Conservation (phyloP, 2,329 filamentous ascomycete genomes). For the Fusarium brevicatenulatum region DNA sequence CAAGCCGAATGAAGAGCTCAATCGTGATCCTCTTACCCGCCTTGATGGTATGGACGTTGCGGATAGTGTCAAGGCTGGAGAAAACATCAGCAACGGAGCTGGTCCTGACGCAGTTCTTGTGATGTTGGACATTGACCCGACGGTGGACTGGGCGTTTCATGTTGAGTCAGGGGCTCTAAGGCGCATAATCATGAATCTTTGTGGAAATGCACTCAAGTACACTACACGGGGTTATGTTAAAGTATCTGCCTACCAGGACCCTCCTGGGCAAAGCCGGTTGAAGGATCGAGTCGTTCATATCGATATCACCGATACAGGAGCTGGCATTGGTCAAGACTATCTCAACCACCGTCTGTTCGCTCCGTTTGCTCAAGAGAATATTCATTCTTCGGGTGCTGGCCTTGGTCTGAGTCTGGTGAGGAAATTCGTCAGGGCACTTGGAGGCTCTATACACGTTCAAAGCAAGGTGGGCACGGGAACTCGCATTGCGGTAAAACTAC, state of each 20-base stretch:
- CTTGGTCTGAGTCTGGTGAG: constrained; percentile 73
- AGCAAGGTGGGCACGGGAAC: constrained; percentile 54
- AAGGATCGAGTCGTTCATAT: constrained; percentile 46
- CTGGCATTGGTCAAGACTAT: constrained; percentile 72
- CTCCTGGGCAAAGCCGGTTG: neutral
- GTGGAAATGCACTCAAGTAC: constrained; percentile 72
- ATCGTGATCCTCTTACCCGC: constrained; percentile 1
- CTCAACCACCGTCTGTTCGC: constrained; percentile 68
- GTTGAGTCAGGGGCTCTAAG: constrained; percentile 62
- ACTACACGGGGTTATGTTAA: constrained; percentile 54
- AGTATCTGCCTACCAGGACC: constrained; percentile 42
- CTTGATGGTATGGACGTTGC: constrained; percentile 28
- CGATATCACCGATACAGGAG: constrained; percentile 70
- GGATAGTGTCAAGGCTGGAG: neutral
- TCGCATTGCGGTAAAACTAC: constrained; percentile 48
- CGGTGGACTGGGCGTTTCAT: constrained; percentile 62
- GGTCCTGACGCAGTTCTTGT: constrained; percentile 33
- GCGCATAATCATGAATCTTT: constrained; percentile 70
- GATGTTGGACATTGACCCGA: constrained; percentile 54
- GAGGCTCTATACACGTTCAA: constrained; percentile 67
- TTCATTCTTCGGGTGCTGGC: constrained; percentile 68
- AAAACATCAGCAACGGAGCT: neutral
- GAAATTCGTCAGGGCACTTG: constrained; percentile 67
- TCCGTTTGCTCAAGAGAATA: constrained; percentile 72
- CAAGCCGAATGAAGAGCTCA: neutral